Evolutionary conservation across 768 basidiomycete genomes (phyloP).

Genomic region (Fomitopsis serialis): DNA sequence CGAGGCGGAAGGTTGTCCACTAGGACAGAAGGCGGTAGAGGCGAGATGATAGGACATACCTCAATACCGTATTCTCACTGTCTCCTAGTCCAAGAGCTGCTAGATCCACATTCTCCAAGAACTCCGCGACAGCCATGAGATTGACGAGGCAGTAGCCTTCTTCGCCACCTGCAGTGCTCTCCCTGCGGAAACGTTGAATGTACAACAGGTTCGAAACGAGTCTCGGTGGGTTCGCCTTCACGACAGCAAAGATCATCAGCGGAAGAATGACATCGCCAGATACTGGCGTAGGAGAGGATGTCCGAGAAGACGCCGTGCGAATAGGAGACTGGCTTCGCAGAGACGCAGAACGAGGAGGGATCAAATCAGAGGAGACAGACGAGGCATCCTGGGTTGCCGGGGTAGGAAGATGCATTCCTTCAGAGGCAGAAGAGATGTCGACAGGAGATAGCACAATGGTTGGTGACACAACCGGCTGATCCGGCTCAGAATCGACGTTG

Average conservation of each 20-base stretch:
- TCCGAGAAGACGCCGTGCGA: constrained; percentile 10
- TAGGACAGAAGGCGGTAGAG: background rate
- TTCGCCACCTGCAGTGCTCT: constrained; percentile 60
- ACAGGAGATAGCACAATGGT: constrained; percentile 3
- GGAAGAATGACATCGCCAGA: constrained; percentile 91
- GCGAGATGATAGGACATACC: constrained; percentile 31
- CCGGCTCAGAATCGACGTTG: background rate
- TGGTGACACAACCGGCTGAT: background rate
- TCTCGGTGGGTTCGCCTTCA: constrained; percentile 84
- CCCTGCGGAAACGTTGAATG: constrained; percentile 56
- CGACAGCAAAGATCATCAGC: constrained; percentile 89
- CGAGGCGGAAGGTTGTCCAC: too few species aligned
- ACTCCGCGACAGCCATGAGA: constrained; percentile 92
- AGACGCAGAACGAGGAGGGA: background rate
- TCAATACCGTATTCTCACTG: constrained; percentile 49
- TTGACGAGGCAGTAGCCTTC: constrained; percentile 93
- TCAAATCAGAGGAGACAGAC: background rate
- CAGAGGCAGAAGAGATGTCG: background rate
- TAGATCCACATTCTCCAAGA: constrained; percentile 91
- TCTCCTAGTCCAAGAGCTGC: constrained; percentile 60
- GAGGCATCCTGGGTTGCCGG: background rate
- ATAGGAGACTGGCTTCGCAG: constrained; percentile 3
- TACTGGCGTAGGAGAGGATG: constrained; percentile 43
- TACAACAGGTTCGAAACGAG: constrained; percentile 68
- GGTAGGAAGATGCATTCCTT: background rate